Evolutionary conservation across 176 grass and related monocot genomes (phyloP).

Genomic region (Aechmea fasciata): DNA sequence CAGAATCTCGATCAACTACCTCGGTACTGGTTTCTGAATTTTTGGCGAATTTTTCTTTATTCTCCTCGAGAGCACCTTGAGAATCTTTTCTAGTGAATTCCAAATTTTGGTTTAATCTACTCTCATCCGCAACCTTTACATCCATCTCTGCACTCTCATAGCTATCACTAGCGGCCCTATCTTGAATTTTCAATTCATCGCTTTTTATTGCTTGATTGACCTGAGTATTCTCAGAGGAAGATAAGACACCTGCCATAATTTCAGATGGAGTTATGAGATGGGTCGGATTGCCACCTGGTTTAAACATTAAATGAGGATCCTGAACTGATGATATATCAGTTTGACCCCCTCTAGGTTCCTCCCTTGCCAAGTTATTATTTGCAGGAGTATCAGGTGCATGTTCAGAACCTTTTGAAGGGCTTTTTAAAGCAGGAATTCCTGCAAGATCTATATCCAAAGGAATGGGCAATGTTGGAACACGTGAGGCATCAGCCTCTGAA

Average conservation of each 20-base stretch:
- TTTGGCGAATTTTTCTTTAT: slow-evolving; percentile 29
- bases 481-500: slow-evolving; percentile 36
- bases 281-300: slow-evolving; percentile 25
- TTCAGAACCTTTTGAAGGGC: slow-evolving; percentile 33
- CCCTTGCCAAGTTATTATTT: slow-evolving; percentile 28
- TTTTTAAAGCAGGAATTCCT: slow-evolving; percentile 39
- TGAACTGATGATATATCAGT: slow-evolving; percentile 33
- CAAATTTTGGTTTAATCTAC: slow-evolving; percentile 27
- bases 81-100: slow-evolving; percentile 37
- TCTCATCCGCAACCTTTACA: slow-evolving; percentile 29
- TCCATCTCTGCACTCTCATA: slow-evolving; percentile 26
- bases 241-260: slow-evolving; percentile 62
- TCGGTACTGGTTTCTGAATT: slow-evolving; percentile 27
- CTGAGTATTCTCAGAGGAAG: slow-evolving; percentile 38
- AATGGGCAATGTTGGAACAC: slow-evolving; percentile 25
- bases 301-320: slow-evolving; percentile 43
- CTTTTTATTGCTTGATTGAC: slow-evolving; percentile 24
- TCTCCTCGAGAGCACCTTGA: slow-evolving; percentile 32
- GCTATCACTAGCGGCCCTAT: slow-evolving; percentile 15
- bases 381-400: slow-evolving; percentile 26
- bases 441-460: slow-evolving; percentile 33
- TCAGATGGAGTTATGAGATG: slow-evolving; percentile 71
- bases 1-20: slow-evolving; percentile 23
- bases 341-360: slow-evolving; percentile 31
- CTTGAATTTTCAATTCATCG: slow-evolving; percentile 42